Percentiles rank a stretch among this genome's conserved stretches.
Evolutionary conservation across 1,139 yeast species (phyloP).

Genomic region (Yamadazyma aaseri): DNA sequence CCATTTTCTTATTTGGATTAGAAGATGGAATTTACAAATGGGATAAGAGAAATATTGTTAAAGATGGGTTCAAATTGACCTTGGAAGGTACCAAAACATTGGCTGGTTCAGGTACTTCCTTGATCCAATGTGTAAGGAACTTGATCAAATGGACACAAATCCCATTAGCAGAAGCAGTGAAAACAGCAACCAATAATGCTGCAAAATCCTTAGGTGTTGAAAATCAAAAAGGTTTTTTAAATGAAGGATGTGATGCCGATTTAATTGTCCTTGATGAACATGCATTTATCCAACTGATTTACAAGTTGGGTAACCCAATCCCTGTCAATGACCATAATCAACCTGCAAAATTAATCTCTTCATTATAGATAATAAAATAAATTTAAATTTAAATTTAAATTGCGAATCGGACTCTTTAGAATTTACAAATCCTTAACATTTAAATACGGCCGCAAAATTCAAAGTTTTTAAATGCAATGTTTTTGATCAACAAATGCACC

Average conservation of each 20-base stretch:
- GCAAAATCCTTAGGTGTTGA: constrained; percentile 49
- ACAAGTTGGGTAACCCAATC: constrained; percentile 44
- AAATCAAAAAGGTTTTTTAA: constrained; percentile 50
- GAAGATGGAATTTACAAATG: constrained; percentile 51
- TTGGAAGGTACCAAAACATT: constrained; percentile 59
- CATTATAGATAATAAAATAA: constrained; percentile 11
- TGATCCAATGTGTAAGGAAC: constrained; percentile 55
- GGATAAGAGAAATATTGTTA: constrained; percentile 49
- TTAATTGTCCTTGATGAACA: constrained; percentile 46
- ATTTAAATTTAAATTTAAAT: too few species aligned
- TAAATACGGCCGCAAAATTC: too few species aligned
- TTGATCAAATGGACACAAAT: constrained; percentile 52
- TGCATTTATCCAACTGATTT: constrained; percentile 50
- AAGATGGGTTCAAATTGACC: constrained; percentile 47
- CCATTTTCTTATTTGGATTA: constrained; percentile 56
- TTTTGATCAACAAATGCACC: too few species aligned
- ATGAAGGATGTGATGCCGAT: constrained; percentile 59
- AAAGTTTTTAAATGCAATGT: too few species aligned
- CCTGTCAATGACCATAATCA: constrained; percentile 19
- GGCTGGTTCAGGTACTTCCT: constrained; percentile 63
- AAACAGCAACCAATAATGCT: constrained; percentile 58
- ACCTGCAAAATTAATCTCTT: constrained; percentile 22
- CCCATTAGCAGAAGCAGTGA: constrained; percentile 53
- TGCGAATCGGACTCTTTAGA: too few species aligned
- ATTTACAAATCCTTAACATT: too few species aligned